A percentile compares a stretch with the other conserved stretches of the same genome.
phyloP scores from a whole-genome alignment of 306 rosid genomes.

The Senna tora region DNA sequence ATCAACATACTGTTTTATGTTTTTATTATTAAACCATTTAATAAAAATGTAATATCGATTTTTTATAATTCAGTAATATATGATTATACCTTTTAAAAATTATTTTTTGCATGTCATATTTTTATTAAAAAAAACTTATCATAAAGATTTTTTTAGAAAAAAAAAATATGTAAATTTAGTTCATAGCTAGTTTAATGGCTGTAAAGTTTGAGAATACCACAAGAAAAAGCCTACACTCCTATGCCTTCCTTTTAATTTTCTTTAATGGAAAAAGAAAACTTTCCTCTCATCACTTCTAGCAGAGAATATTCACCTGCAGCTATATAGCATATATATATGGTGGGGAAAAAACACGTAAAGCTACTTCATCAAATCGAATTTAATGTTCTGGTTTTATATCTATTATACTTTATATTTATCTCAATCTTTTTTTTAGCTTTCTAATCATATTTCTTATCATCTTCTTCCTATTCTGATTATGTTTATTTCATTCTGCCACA shows the following conservation, averaged over 20 bases:
- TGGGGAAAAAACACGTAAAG: slow-evolving; percentile 29
- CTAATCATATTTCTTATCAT: background rate
- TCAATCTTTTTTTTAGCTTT: background rate
- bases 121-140: no score
- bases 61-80: no score
- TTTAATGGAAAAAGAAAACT: background rate
- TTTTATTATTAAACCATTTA: no score
- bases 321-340: background rate
- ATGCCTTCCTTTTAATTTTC: background rate
- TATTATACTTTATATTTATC: background rate
- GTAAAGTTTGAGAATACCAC: slow-evolving; percentile 49
- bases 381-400: background rate
- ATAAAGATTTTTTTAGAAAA: no score
- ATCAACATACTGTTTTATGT: no score
- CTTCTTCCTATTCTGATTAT: slow-evolving; percentile 26
- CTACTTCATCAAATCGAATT: slow-evolving; percentile 34
- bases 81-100: no score
- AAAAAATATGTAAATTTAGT: no score
- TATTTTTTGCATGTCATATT: no score
- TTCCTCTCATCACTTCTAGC: slow-evolving; percentile 35
- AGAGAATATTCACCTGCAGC: slow-evolving; percentile 46
- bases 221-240: slow-evolving; percentile 26
- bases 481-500: no score
- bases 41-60: no score
- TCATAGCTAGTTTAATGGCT: slow-evolving; percentile 42